phyloP scores from a whole-genome alignment of 1,284 basidiomycete genomes.

The Sanghuangporus weigelae region DNA sequence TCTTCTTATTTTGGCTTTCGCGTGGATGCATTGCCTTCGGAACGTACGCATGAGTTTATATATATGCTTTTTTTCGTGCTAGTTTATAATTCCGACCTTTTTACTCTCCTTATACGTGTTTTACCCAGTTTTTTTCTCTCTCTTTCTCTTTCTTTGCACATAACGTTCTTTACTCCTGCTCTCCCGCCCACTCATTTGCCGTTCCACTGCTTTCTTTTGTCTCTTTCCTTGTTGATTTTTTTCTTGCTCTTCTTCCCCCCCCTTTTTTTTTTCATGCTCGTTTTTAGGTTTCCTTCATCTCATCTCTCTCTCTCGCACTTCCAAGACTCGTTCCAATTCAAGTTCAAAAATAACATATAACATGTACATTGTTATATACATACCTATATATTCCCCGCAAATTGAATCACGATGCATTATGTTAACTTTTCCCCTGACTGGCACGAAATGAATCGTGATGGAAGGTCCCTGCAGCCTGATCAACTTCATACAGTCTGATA shows the following conservation, averaged over 20 bases:
- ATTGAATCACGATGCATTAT: not conserved
- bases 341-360: not conserved
- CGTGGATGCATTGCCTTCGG: too few species aligned
- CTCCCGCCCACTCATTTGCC: not conserved
- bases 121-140: not conserved
- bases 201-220: not conserved
- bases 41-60: too few species aligned
- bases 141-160: not conserved
- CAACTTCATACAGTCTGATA: too few species aligned
- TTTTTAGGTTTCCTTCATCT: not conserved
- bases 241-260: not conserved
- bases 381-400: not conserved
- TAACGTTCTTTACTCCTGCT: not conserved
- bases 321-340: not conserved
- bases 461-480: too few species aligned
- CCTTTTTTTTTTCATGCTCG: not conserved
- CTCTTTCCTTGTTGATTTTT: not conserved
- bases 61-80: too few species aligned
- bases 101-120: conserved; percentile 3
- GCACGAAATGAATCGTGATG: not conserved
- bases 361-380: conserved; percentile 1
- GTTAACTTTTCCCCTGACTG: not conserved
- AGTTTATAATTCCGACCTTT: not conserved
- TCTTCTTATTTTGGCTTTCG: too few species aligned
- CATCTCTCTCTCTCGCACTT: not conserved